Evolutionary conservation across 2,329 filamentous ascomycete species (phyloP).

Genomic region (Cladophialophora bantiana): DNA sequence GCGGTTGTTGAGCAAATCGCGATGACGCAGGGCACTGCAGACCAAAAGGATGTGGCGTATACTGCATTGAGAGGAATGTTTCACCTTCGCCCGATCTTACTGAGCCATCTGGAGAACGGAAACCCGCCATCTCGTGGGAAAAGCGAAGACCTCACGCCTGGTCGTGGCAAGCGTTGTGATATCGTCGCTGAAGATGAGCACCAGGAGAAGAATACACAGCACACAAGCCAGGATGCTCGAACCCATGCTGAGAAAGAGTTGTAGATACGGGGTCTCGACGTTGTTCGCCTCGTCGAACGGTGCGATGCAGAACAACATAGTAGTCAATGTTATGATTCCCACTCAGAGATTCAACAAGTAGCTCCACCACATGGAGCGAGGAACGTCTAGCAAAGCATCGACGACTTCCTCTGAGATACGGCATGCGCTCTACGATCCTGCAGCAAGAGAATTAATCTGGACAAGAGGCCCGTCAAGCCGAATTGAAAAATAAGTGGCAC

Average conservation of each 20-base stretch:
- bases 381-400: slow-evolving; percentile 55
- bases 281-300: slow-evolving; percentile 47
- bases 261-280: slow-evolving; percentile 36
- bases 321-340: slow-evolving; percentile 55
- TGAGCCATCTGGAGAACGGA: slow-evolving; percentile 51
- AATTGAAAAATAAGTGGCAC: too few relatives aligned
- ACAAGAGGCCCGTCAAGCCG: too few relatives aligned
- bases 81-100: slow-evolving; percentile 30
- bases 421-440: slow-evolving; percentile 22
- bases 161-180: slow-evolving; percentile 34
- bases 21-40: slow-evolving; percentile 58
- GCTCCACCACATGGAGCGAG: slow-evolving; percentile 55
- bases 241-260: slow-evolving; percentile 32
- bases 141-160: slow-evolving; percentile 33
- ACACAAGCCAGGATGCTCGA: slow-evolving; percentile 24
- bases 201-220: slow-evolving; percentile 23
- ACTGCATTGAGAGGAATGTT: slow-evolving; percentile 57
- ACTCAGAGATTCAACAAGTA: slow-evolving; percentile 55
- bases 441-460: background rate
- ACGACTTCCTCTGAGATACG: slow-evolving; percentile 53
- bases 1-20: slow-evolving; percentile 59
- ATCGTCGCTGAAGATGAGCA: slow-evolving; percentile 32
- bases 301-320: slow-evolving; percentile 52
- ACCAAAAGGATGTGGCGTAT: slow-evolving; percentile 53
- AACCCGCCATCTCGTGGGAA: slow-evolving; percentile 56